Evolutionary conservation across 768 basidiomycete genomes (phyloP), one percentile per base, ranked within the genome.

Genomic region (Hypsizygus marmoreus): DNA sequence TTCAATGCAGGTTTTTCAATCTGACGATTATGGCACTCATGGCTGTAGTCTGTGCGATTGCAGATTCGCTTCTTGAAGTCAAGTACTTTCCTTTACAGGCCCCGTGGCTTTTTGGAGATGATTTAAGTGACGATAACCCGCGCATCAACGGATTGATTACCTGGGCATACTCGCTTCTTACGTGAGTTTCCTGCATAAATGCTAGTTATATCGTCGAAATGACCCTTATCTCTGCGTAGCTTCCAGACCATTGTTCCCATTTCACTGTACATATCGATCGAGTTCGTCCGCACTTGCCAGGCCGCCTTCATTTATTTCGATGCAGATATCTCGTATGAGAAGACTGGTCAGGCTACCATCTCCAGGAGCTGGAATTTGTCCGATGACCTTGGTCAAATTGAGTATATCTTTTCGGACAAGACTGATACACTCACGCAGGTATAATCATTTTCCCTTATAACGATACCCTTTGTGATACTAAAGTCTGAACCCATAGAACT

Each of bases 381-480:
- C 4, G 95, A 97, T 62, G 95, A 98, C 65, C 77, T 98, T 17
- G 95, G 95, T 17, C 95, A 98, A 66, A 93, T 98, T 53, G 84
- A 97, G 66, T 97, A 97, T 68, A 86, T 97, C 51, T 97, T 97
- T 66, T 93, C 89, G 6, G 95, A 97, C 72, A 97, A 98, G 72
- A 97, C 95, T 0, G 95, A 95, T 4, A 98, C 95, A 1, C 71
- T 98, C 40, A 97, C 94, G 0, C 92, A 94, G 74, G 87, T 78
- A 61, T 23, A 23, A 3, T 13, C n/a, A 20, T 5, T 23, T 12
- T 13, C n/a, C n/a, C 20, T 22, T 22, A 8, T 1, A 23, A 20
- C 6, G 39, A 29, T 40, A 13, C 22, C 56, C 20, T 52, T 6
- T n/a, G n/a, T n/a, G n/a, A n/a, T n/a, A n/a, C n/a, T n/a, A n/a